Conservation (phyloP, 305 asterid species). For the Fraxinus angustifolia region DNA sequence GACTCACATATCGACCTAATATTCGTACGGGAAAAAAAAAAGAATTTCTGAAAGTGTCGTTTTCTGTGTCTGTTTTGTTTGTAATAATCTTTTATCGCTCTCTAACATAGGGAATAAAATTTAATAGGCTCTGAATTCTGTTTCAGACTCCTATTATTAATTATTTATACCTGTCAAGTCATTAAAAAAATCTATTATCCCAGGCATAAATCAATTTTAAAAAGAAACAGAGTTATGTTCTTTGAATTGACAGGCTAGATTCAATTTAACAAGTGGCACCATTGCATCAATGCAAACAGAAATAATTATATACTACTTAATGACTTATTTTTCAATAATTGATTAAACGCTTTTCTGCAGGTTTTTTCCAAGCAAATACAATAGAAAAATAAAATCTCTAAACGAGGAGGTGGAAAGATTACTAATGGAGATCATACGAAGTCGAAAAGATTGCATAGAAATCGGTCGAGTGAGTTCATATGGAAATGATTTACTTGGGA, state of each 20-base stretch:
- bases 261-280: conserved; percentile 16
- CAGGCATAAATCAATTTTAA: background rate
- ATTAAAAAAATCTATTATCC: background rate
- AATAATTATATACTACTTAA: background rate
- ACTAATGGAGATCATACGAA: conserved; percentile 81
- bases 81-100: too few species aligned
- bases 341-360: conserved; percentile 26
- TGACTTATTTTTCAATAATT: background rate
- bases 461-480: conserved; percentile 61
- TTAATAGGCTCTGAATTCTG: background rate
- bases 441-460: conserved; percentile 66
- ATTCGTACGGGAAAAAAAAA: background rate
- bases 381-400: conserved; percentile 68
- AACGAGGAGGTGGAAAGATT: conserved; percentile 72
- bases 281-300: conserved; percentile 4
- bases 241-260: conserved; percentile 23
- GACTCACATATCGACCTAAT: background rate
- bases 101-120: background rate
- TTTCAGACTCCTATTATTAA: background rate
- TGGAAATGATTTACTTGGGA: conserved; percentile 77
- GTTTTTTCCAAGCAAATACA: conserved; percentile 80
- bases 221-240: background rate
- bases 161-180: background rate
- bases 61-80: too few species aligned
- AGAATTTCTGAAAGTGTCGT: background rate